Conservation (phyloP, 495 filamentous ascomycete species). For the Penicillium canariense region DNA sequence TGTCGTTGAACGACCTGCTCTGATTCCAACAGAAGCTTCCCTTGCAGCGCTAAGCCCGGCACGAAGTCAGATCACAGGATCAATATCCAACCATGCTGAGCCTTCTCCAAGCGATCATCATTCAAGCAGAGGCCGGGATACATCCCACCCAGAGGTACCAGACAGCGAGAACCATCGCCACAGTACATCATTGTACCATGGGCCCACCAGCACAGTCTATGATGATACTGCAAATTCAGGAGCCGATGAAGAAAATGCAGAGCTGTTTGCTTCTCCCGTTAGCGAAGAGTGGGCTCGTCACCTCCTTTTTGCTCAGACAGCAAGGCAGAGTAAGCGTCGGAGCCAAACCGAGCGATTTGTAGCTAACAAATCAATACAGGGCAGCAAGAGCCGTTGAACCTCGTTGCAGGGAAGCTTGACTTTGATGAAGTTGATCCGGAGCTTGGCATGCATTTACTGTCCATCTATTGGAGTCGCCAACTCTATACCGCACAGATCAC, state of each 20-base stretch:
- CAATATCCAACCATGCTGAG: neutral
- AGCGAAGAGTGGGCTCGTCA: constrained; percentile 21
- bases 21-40: constrained; percentile 5
- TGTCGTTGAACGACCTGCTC: neutral
- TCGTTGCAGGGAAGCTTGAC: constrained; percentile 30
- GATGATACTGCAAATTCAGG: constrained; percentile 24
- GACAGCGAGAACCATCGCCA: constrained; percentile 17
- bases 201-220: constrained; percentile 31
- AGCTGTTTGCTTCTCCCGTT: neutral
- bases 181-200: constrained; percentile 27
- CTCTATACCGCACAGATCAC: constrained; percentile 34
- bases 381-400: constrained; percentile 32
- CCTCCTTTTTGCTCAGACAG: constrained; percentile 29
- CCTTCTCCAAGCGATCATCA: constrained; percentile 13
- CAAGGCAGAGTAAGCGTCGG: constrained; percentile 23
- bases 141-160: constrained; percentile 24
- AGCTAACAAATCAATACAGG: constrained; percentile 12
- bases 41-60: constrained; percentile 9
- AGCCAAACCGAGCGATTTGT: neutral
- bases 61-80: neutral
- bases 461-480: constrained; percentile 42
- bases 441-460: constrained; percentile 38
- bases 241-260: constrained; percentile 7
- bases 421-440: constrained; percentile 41
- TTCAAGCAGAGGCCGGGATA: constrained; percentile 7